Percentiles rank a stretch among this genome's conserved stretches.
Conservation (phyloP, 768 basidiomycete species). For the Suillus placidus region DNA sequence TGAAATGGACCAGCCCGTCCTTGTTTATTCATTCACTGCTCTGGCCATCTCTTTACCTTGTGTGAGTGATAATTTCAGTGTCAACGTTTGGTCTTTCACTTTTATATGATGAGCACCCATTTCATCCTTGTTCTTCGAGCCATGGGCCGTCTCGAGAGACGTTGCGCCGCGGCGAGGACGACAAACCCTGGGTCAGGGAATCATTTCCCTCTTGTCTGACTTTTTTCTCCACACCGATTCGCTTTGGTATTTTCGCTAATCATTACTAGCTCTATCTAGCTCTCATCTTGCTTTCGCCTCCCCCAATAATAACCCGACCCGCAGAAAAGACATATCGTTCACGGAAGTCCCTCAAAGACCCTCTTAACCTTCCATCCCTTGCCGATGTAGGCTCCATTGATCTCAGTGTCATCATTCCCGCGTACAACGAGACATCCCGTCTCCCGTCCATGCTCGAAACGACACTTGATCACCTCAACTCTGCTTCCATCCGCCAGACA, state of each 20-base stretch:
- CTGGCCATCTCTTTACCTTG: conserved; percentile 26
- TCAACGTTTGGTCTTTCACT: not conserved
- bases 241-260: conserved; percentile 13
- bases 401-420: conserved; percentile 84
- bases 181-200: conserved; percentile 53
- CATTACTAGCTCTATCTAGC: conserved; percentile 62
- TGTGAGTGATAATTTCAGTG: conserved; percentile 27
- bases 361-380: conserved; percentile 57
- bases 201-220: conserved; percentile 43
- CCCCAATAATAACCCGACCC: conserved; percentile 58
- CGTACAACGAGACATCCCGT: conserved; percentile 87
- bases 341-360: conserved; percentile 51
- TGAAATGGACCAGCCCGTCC: conserved; percentile 30
- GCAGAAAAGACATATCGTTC: conserved; percentile 75
- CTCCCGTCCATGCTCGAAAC: conserved; percentile 83
- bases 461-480: conserved; percentile 65
- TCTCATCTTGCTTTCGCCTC: conserved; percentile 76
- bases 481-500: conserved; percentile 34
- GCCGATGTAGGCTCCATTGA: conserved; percentile 62
- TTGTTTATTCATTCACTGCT: conserved; percentile 26
- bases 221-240: conserved; percentile 12
- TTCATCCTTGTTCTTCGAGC: conserved; percentile 97
- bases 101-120: conserved; percentile 58
- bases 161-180: conserved; percentile 69
- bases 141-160: conserved; percentile 49